A percentile compares a stretch with the other conserved stretches of the same genome.
Evolutionary conservation across 139 green algal genomes (phyloP).

Genomic region (Chlorella sorokiniana): DNA sequence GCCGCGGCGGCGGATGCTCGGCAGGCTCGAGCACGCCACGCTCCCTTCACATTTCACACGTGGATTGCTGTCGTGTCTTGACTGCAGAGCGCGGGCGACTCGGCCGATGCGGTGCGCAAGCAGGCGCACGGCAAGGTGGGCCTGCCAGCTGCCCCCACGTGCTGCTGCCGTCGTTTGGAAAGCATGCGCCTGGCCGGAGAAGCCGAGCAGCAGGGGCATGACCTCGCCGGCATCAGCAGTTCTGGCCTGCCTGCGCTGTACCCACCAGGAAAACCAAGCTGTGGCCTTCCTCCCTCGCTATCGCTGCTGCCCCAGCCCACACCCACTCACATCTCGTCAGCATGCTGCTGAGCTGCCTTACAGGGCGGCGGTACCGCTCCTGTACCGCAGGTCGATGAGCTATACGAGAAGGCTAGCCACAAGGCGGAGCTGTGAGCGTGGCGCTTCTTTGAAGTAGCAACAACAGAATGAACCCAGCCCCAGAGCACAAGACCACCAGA

Average conservation of each 20-base stretch:
- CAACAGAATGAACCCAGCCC: not conserved
- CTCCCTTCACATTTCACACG: not conserved
- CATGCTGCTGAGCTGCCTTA: not conserved
- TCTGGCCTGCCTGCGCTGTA: too few relatives aligned
- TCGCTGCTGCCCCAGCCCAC: too few relatives aligned
- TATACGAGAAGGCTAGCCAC: slow-evolving; percentile 23
- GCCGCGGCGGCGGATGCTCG: not conserved
- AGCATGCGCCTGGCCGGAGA: too few relatives aligned
- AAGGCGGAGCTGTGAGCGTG: slow-evolving; percentile 40
- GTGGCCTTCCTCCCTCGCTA: too few relatives aligned
- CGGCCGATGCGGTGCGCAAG: slow-evolving; percentile 1
- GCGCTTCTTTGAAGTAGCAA: not conserved
- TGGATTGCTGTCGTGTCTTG: not conserved
- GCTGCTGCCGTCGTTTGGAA: too few relatives aligned
- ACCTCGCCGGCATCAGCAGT: too few relatives aligned
- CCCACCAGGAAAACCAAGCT: too few relatives aligned
- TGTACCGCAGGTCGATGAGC: slow-evolving; percentile 34
- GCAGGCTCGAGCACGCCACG: not conserved
- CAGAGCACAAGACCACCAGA: not conserved
- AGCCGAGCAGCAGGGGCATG: too few relatives aligned
- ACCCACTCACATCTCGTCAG: too few relatives aligned
- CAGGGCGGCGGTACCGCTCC: not conserved
- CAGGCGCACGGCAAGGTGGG: slow-evolving; percentile 33
- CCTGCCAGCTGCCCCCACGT: too few relatives aligned
- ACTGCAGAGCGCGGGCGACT: not conserved